A percentile compares a stretch with the other conserved stretches of the same genome.
Conservation (phyloP, 2,329 filamentous ascomycete genomes). For the Penicillium sp. region DNA sequence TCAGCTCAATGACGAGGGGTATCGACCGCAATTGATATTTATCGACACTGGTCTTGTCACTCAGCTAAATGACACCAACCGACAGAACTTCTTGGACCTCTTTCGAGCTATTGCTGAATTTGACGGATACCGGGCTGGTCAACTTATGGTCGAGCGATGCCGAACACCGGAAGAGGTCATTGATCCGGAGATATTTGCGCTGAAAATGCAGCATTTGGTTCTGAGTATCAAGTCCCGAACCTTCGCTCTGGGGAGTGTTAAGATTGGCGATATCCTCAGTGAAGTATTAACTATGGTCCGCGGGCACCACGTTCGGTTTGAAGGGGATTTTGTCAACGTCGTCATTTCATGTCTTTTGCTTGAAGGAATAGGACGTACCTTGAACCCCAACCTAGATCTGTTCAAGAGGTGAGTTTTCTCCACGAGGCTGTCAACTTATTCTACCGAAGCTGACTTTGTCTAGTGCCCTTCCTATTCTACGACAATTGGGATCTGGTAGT, state of each 20-base stretch:
- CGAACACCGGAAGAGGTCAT: constrained; percentile 88
- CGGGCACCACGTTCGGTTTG: constrained; percentile 84
- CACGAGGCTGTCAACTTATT: not conserved
- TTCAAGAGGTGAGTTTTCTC: constrained; percentile 61
- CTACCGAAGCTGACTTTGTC: constrained; percentile 5
- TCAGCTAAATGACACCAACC: constrained; percentile 81
- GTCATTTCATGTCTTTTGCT: constrained; percentile 91
- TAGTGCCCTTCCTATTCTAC: constrained; percentile 83
- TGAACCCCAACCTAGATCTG: constrained; percentile 85
- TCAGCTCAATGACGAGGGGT: constrained; percentile 81
- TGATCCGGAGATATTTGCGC: constrained; percentile 83
- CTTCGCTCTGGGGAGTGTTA: constrained; percentile 87
- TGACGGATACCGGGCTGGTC: constrained; percentile 90
- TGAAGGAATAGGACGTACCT: constrained; percentile 84
- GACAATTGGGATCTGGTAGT: constrained; percentile 71
- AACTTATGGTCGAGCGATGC: constrained; percentile 94
- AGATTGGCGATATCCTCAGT: constrained; percentile 92
- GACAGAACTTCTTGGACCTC: constrained; percentile 87
- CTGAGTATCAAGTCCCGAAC: constrained; percentile 86
- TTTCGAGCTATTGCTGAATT: constrained; percentile 97
- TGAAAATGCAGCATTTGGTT: constrained; percentile 96
- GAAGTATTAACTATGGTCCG: constrained; percentile 90
- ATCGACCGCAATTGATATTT: constrained; percentile 90
- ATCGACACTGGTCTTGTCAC: constrained; percentile 96
- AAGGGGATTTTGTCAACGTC: constrained; percentile 98